Percentiles rank a stretch among this genome's conserved stretches.
These are phyloP conservation scores for Umbellularia californica DNA, from an alignment of 164 flowering plant genomes.

Conservation along the genomic window DNA sequence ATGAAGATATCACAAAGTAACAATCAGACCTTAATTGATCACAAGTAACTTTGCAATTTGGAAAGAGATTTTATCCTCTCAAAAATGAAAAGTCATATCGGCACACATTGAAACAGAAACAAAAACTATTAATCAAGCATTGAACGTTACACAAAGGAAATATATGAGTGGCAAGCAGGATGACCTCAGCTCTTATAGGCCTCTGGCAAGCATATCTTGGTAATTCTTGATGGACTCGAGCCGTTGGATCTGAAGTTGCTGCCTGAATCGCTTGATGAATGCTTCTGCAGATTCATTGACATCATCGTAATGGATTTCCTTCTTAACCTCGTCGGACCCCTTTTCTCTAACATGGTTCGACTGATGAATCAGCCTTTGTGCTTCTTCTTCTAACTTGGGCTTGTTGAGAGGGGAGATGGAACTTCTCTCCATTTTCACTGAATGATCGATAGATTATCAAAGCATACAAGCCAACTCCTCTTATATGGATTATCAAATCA, in stretches of 20 bases:
- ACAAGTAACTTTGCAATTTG: too few species aligned
- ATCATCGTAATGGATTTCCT: conserved; percentile 44
- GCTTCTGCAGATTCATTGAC: conserved; percentile 65
- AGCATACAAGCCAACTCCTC: too few species aligned
- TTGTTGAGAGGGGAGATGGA: background rate
- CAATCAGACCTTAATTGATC: too few species aligned
- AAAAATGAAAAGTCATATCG: background rate
- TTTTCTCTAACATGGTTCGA: background rate
- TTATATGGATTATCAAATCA: too few species aligned
- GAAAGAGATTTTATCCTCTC: background rate
- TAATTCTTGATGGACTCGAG: conserved; percentile 72
- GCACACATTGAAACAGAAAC: background rate
- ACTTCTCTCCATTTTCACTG: conserved; percentile 5
- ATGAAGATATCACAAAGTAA: too few species aligned
- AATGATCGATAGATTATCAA: background rate
- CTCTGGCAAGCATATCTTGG: conserved; percentile 60
- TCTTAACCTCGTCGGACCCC: conserved; percentile 13
- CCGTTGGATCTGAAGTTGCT: conserved; percentile 60
- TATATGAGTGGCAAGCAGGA: too few species aligned
- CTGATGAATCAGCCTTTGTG: background rate
- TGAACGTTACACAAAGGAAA: background rate
- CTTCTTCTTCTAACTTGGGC: conserved; percentile 8
- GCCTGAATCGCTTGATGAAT: conserved; percentile 63
- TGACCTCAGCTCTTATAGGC: conserved; percentile 18
- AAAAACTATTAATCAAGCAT: background rate